Percentiles rank a stretch among this genome's conserved stretches.
These are phyloP conservation scores for Inga laurina DNA, from an alignment of 306 rosid species.

Conservation along the genomic window DNA sequence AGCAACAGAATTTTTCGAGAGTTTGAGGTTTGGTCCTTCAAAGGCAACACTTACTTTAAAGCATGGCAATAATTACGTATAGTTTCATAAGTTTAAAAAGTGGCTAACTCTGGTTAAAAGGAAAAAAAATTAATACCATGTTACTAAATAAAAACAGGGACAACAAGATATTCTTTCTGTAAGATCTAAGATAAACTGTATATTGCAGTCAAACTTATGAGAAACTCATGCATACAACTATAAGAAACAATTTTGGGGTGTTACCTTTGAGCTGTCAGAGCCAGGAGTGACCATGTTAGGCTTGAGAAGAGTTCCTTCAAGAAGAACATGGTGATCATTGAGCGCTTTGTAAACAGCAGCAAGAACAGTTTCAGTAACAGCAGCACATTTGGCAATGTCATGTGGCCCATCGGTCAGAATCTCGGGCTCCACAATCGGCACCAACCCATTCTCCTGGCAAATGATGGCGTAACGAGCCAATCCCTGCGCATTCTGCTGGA, in stretches of 20 bases:
- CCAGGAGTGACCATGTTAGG: slow-evolving; percentile 85
- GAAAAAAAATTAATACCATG: too few species aligned
- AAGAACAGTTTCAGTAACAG: slow-evolving; percentile 61
- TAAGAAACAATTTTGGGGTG: not conserved
- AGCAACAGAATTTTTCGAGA: not conserved
- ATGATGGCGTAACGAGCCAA: slow-evolving; percentile 74
- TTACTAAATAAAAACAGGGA: not conserved
- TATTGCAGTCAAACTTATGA: not conserved
- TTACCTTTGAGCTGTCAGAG: slow-evolving; percentile 64
- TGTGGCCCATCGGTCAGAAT: slow-evolving; percentile 65
- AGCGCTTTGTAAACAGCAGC: slow-evolving; percentile 77
- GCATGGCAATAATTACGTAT: not conserved
- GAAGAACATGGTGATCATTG: slow-evolving; percentile 73
- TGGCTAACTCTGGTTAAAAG: too few species aligned
- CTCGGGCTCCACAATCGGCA: slow-evolving; percentile 81
- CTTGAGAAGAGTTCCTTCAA: slow-evolving; percentile 75
- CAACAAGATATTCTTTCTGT: not conserved
- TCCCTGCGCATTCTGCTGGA: slow-evolving; percentile 74
- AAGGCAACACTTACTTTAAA: not conserved
- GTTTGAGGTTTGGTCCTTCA: not conserved
- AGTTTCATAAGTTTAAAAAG: not conserved
- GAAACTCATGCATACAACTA: not conserved
- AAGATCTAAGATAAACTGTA: not conserved
- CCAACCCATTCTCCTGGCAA: slow-evolving; percentile 77
- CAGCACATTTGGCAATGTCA: slow-evolving; percentile 60